A percentile compares a stretch with the other conserved stretches of the same genome.
phyloP scores from a whole-genome alignment of 352 stramenopile genomes.

The Globisporangium radiosum region DNA sequence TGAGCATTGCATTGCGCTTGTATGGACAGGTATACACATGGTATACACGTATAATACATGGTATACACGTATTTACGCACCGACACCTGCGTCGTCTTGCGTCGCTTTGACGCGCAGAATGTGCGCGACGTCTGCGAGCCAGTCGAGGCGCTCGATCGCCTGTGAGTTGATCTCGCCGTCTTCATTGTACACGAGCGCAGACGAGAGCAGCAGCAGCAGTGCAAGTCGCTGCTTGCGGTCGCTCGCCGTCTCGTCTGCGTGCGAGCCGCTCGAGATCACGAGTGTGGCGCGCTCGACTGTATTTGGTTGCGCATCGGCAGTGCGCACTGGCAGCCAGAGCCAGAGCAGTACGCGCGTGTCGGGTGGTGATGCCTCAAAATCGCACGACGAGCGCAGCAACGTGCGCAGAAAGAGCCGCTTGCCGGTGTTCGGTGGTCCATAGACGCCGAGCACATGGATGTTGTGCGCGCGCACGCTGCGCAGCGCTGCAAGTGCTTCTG shows the following conservation, averaged over 20 bases:
- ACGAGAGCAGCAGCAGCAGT: conserved; percentile 55
- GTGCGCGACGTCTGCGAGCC: conserved; percentile 30
- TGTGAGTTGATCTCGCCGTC: conserved; percentile 43
- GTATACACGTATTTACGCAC: conserved; percentile 15
- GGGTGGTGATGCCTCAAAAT: conserved; percentile 11
- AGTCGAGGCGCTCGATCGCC: conserved; percentile 39
- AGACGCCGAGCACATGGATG: conserved; percentile 39
- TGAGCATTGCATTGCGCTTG: neutral
- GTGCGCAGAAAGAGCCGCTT: conserved; percentile 45
- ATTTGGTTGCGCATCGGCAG: neutral
- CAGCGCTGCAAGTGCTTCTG: conserved; percentile 19
- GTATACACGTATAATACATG: neutral
- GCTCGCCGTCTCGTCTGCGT: conserved; percentile 10
- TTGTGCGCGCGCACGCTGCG: conserved; percentile 8
- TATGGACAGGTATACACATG: neutral
- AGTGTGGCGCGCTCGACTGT: conserved; percentile 9
- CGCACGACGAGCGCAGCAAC: conserved; percentile 22
- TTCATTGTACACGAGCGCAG: conserved; percentile 48
- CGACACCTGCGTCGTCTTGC: conserved; percentile 53
- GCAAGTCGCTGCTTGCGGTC: conserved; percentile 14
- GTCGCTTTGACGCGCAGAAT: conserved; percentile 42
- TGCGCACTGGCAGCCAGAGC: conserved; percentile 24
- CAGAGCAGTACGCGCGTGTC: conserved; percentile 32
- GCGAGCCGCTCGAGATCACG: conserved; percentile 18
- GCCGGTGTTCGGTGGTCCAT: conserved; percentile 26